phyloP scores from a whole-genome alignment of 139 green algal genomes.

The Picochlorum sp. region DNA sequence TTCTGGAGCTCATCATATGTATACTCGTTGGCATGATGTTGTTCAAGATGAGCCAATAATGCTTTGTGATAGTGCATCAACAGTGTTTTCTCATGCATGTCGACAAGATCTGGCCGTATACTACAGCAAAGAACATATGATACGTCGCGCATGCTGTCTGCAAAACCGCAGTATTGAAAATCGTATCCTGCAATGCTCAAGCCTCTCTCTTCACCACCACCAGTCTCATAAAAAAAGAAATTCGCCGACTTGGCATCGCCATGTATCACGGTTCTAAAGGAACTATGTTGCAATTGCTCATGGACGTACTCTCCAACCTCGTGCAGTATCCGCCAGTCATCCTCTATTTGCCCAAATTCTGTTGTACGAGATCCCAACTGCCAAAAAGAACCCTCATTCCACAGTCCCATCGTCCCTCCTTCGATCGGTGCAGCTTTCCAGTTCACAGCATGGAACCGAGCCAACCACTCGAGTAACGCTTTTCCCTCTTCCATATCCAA shows the following conservation, averaged over 20 bases:
- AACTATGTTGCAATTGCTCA: not conserved
- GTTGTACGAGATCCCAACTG: conserved; percentile 3
- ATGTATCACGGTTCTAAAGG: conserved; percentile 8
- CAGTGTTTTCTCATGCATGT: not conserved
- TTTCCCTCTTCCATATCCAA: conserved; percentile 6
- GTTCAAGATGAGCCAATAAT: not conserved
- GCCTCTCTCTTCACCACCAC: not conserved
- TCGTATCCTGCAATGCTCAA: conserved; percentile 3
- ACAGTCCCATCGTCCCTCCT: not conserved
- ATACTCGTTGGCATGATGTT: not conserved
- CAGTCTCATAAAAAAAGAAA: conserved; percentile 1
- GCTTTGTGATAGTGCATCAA: conserved; percentile 7
- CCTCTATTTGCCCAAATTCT: conserved; percentile 4
- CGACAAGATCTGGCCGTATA: not conserved
- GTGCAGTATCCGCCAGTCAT: conserved; percentile 3
- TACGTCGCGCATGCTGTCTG: conserved; percentile 9
- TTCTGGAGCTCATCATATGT: conserved; percentile 4
- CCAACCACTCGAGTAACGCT: conserved; percentile 2
- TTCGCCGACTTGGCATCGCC: conserved; percentile 5
- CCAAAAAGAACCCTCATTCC: conserved; percentile 5
- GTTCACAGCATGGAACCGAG: not conserved
- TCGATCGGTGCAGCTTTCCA: not conserved
- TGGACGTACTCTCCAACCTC: not conserved
- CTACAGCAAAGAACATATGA: conserved; percentile 8
- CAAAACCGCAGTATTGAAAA: conserved; percentile 12